These are phyloP conservation scores for Hypomyces rosellus DNA, from an alignment of 2,329 filamentous ascomycete species.

Conservation along the genomic window DNA sequence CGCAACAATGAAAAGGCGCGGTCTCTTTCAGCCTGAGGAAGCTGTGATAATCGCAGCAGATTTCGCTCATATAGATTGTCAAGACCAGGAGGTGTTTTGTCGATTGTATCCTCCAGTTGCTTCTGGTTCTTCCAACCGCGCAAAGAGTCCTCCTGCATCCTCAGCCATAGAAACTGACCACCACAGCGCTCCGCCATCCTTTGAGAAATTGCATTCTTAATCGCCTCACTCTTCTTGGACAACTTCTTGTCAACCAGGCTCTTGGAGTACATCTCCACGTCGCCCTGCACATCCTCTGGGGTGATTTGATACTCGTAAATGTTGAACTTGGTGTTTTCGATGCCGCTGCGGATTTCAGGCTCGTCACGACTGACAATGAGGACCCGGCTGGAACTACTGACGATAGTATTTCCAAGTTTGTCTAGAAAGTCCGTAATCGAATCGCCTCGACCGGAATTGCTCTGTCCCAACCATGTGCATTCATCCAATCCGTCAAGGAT, in stretches of 20 bases:
- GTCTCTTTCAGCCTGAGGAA: constrained; percentile 10
- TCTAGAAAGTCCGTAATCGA: constrained; percentile 16
- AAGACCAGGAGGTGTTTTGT: constrained; percentile 22
- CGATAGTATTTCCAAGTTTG: constrained; percentile 9
- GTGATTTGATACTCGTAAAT: constrained; percentile 16
- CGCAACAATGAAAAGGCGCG: constrained; percentile 24
- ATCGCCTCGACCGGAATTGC: neutral
- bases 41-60: constrained; percentile 19
- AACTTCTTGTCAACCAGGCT: constrained; percentile 25
- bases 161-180: constrained; percentile 30
- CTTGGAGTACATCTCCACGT: constrained; percentile 18
- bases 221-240: constrained; percentile 16
- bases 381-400: constrained; percentile 16
- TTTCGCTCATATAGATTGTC: constrained; percentile 24
- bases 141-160: constrained; percentile 22
- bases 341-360: constrained; percentile 16
- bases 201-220: constrained; percentile 16
- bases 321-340: neutral
- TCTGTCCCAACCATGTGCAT: constrained; percentile 14
- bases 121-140: constrained; percentile 20
- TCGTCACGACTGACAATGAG: constrained; percentile 22
- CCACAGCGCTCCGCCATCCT: constrained; percentile 22
- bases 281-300: constrained; percentile 18
- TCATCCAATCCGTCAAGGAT: constrained; percentile 31
- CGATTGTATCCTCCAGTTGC: constrained; percentile 22